phyloP scores from a whole-genome alignment of 352 stramenopile genomes.

The Phytophthora pinifolia region DNA sequence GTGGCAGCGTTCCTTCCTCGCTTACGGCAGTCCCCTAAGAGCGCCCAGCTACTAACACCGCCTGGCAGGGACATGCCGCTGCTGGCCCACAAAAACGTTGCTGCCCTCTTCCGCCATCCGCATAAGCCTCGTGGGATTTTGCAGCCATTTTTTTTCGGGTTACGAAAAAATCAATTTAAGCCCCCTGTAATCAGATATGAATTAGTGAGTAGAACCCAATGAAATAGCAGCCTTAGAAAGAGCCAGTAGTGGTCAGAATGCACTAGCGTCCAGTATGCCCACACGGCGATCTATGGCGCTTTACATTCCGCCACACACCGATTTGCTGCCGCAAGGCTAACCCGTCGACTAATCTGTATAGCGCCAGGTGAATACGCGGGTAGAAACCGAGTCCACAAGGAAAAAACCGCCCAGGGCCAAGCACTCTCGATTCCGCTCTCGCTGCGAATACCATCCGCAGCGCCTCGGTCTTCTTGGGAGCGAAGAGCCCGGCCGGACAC shows the following conservation, averaged over 20 bases:
- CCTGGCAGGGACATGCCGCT: conserved; percentile 11
- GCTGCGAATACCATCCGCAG: neutral
- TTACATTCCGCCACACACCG: neutral
- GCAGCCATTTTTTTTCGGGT: conserved; percentile 19
- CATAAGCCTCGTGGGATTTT: conserved; percentile 15
- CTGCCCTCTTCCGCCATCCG: conserved; percentile 21
- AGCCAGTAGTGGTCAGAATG: conserved; percentile 21
- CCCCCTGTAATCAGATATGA: conserved; percentile 4
- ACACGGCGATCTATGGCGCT: neutral
- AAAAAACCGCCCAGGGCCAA: conserved; percentile 20
- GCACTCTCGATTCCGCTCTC: conserved; percentile 23
- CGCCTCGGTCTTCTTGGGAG: too few relatives aligned
- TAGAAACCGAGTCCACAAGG: conserved; percentile 28
- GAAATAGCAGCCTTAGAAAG: conserved; percentile 17
- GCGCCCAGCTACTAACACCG: conserved; percentile 8
- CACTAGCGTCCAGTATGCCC: conserved; percentile 6
- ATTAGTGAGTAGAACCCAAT: conserved; percentile 17
- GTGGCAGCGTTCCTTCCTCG: neutral
- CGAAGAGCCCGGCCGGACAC: neutral
- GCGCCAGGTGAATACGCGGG: conserved; percentile 8
- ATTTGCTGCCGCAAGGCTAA: conserved; percentile 12
- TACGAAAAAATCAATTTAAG: conserved; percentile 17
- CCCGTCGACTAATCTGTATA: conserved; percentile 14
- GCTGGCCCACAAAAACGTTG: conserved; percentile 8
- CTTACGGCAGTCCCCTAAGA: conserved; percentile 15